Percentiles rank a stretch among this genome's conserved stretches.
phyloP scores from a whole-genome alignment of 228 moss, liverwort and hornwort species.

The Sphagnum fallax region DNA sequence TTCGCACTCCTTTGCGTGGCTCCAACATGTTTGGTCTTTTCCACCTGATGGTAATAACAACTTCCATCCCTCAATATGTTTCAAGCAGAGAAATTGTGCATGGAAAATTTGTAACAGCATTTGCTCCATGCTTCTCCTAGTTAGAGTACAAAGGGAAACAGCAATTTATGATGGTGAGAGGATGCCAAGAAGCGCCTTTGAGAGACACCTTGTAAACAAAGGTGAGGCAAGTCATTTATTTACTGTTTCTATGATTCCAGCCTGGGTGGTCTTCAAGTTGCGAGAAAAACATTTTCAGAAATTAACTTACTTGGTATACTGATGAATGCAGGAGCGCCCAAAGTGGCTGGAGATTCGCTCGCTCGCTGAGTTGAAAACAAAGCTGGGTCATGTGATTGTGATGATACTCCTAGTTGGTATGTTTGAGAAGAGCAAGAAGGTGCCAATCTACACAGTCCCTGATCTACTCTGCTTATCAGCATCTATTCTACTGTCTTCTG shows the following conservation, averaged over 20 bases:
- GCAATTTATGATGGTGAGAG: too few species aligned
- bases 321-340: conserved; percentile 25
- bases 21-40: conserved; percentile 94
- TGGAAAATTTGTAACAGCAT: too few species aligned
- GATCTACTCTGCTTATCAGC: conserved; percentile 47
- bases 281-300: too few species aligned
- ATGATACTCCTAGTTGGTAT: conserved; percentile 58
- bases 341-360: conserved; percentile 55
- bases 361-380: conserved; percentile 69
- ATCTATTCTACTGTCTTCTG: conserved; percentile 41
- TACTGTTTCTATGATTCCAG: too few species aligned
- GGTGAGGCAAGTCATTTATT: too few species aligned
- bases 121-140: too few species aligned
- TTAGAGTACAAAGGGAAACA: too few species aligned
- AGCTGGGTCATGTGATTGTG: conserved; percentile 76
- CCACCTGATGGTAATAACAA: conserved; percentile 48
- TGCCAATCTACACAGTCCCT: conserved; percentile 23
- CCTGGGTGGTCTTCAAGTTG: too few species aligned
- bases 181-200: too few species aligned
- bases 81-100: too few species aligned
- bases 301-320: not conserved
- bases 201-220: too few species aligned
- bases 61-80: not conserved
- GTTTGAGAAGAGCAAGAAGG: conserved; percentile 61
- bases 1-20: conserved; percentile 46